phyloP scores from a whole-genome alignment of 2,329 filamentous ascomycete species.

The Colletotrichum cordylinicola region DNA sequence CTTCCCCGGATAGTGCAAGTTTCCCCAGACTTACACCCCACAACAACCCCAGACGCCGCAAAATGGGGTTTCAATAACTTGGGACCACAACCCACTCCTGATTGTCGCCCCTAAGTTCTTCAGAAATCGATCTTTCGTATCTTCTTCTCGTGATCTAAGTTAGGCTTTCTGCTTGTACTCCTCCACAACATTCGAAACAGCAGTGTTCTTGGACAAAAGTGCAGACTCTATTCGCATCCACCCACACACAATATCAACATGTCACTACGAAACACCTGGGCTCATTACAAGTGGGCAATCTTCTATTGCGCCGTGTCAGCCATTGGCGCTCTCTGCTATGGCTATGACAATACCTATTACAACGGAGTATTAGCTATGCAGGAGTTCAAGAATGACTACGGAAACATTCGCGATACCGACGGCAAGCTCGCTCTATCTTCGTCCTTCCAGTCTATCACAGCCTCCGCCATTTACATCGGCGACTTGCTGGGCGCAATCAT shows the following conservation, averaged over 20 bases:
- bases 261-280: background rate
- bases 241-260: background rate
- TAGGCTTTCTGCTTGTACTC: background rate
- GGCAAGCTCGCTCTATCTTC: constrained; percentile 14
- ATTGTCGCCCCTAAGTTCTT: background rate
- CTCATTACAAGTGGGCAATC: background rate
- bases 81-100: background rate
- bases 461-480: background rate
- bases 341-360: constrained; percentile 29
- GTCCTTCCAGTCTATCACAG: constrained; percentile 15
- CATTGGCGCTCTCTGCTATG: constrained; percentile 22
- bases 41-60: background rate
- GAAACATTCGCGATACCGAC: constrained; percentile 21
- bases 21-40: background rate
- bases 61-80: background rate
- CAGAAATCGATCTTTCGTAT: background rate
- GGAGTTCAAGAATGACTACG: constrained; percentile 32
- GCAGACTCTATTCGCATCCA: background rate
- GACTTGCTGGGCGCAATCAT: background rate
- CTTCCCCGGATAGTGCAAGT: background rate
- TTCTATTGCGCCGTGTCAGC: background rate
- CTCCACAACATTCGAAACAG: background rate
- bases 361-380: constrained; percentile 29
- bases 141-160: background rate
- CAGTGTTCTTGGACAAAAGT: background rate